These are phyloP conservation scores for Cercospora sesami DNA, from an alignment of 2,329 filamentous ascomycete species.

Conservation along the genomic window DNA sequence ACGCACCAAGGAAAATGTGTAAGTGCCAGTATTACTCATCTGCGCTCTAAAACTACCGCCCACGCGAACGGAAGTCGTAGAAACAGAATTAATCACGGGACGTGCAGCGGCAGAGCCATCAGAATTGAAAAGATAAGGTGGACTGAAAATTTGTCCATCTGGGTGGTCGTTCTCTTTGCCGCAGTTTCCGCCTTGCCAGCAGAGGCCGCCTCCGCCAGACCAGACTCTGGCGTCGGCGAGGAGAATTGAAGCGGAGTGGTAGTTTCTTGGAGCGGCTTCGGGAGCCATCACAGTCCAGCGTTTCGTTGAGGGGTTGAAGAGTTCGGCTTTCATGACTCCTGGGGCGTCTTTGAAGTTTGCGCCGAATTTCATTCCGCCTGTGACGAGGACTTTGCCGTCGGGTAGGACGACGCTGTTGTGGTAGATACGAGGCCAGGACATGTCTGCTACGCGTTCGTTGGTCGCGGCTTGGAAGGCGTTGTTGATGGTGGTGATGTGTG, in stretches of 20 bases:
- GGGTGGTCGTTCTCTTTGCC: slow-evolving; percentile 48
- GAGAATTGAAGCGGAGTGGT: slow-evolving; percentile 53
- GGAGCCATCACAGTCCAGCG: slow-evolving; percentile 19
- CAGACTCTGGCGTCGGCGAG: slow-evolving; percentile 55
- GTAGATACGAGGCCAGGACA: slow-evolving; percentile 36
- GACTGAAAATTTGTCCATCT: slow-evolving; percentile 57
- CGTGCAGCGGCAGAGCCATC: not conserved
- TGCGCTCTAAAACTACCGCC: slow-evolving; percentile 2
- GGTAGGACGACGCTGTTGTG: slow-evolving; percentile 34
- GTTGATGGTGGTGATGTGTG: slow-evolving; percentile 52
- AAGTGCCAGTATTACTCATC: not conserved
- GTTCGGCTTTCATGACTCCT: slow-evolving; percentile 22
- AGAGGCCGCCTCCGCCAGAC: slow-evolving; percentile 56
- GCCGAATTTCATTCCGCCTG: slow-evolving; percentile 33
- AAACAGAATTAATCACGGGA: slow-evolving; percentile 9
- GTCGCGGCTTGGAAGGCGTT: not conserved
- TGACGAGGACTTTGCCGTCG: slow-evolving; percentile 39
- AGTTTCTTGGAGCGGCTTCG: slow-evolving; percentile 46
- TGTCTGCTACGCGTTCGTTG: slow-evolving; percentile 19
- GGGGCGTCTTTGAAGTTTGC: slow-evolving; percentile 26
- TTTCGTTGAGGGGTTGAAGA: slow-evolving; percentile 23
- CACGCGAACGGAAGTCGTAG: not conserved
- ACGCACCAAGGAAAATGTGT: slow-evolving; percentile 44
- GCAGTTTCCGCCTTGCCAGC: slow-evolving; percentile 32
- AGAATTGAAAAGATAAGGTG: slow-evolving; percentile 55